A percentile compares a stretch with the other conserved stretches of the same genome.
These are phyloP conservation scores for Chytridium lagenaria DNA, from an alignment of 371 early-diverging fungal genomes.

Conservation along the genomic window DNA sequence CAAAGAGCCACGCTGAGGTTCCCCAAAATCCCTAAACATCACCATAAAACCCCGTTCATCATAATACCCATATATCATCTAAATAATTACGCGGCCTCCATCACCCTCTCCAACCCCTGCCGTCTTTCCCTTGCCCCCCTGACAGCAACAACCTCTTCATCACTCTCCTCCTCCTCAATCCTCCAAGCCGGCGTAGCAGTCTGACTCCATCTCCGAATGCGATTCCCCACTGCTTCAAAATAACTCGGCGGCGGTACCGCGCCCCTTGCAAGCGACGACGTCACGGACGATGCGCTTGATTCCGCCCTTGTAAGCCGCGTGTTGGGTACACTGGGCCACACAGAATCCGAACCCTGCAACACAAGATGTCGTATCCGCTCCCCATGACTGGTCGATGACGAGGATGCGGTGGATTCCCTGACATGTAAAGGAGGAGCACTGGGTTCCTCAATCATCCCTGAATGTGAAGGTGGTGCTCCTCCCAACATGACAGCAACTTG, in stretches of 20 bases:
- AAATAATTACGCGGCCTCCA: not conserved
- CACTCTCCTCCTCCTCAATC: not conserved
- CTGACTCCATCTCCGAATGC: not conserved
- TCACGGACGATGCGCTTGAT: not conserved
- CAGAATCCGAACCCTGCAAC: not conserved
- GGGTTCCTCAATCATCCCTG: too few relatives aligned
- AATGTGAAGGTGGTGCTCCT: not conserved
- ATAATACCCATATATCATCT: not conserved
- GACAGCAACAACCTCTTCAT: not conserved
- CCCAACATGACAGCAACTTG: not conserved
- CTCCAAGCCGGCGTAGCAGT: not conserved
- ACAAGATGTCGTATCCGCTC: not conserved
- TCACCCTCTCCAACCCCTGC: not conserved
- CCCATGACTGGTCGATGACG: not conserved
- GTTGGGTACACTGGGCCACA: not conserved
- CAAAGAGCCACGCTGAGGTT: too few relatives aligned
- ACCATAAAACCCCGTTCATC: not conserved
- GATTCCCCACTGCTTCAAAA: not conserved
- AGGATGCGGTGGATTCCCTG: not conserved
- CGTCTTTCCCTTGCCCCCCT: not conserved
- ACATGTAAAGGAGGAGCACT: not conserved
- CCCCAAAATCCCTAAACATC: not conserved
- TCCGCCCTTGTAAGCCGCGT: not conserved
- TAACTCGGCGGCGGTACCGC: not conserved
- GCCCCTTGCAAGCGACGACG: too few relatives aligned